phyloP scores from a whole-genome alignment of 345 rosid species.

The Syzygium oleosum region DNA sequence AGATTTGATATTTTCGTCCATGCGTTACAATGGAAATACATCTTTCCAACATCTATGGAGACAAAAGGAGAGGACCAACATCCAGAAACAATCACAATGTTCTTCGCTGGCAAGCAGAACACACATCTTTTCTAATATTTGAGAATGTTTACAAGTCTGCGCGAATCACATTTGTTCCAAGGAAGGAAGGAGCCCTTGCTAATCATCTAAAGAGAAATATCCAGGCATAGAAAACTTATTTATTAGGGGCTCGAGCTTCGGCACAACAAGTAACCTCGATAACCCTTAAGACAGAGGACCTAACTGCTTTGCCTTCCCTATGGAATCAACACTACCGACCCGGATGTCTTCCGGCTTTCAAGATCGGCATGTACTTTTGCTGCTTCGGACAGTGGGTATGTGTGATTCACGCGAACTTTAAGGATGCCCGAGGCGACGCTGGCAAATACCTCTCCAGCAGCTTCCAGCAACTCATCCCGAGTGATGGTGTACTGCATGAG shows the following conservation, averaged over 20 bases:
- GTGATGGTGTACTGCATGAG: constrained; percentile 60
- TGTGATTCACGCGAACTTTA: constrained; percentile 57
- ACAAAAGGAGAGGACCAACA: not conserved
- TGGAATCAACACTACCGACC: constrained; percentile 73
- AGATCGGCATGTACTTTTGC: constrained; percentile 75
- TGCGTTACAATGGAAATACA: not conserved
- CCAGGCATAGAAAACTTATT: not conserved
- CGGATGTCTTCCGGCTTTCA: constrained; percentile 61
- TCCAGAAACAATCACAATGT: not conserved
- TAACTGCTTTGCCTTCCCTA: constrained; percentile 3
- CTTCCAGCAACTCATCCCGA: constrained; percentile 67
- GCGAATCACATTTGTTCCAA: not conserved
- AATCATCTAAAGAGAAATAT: not conserved
- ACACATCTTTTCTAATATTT: not conserved
- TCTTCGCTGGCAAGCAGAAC: not conserved
- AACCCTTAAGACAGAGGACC: not conserved
- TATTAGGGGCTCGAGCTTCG: not conserved
- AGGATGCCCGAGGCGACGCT: constrained; percentile 51
- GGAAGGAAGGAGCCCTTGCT: not conserved
- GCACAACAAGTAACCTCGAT: not conserved
- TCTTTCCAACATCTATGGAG: not conserved
- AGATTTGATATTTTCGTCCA: not conserved
- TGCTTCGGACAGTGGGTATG: constrained; percentile 63
- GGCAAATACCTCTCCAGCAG: constrained; percentile 67
- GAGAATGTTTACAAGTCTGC: not conserved